These are phyloP conservation scores for Penicillium cinerascens DNA, from an alignment of 495 filamentous ascomycete species.

Conservation along the genomic window DNA sequence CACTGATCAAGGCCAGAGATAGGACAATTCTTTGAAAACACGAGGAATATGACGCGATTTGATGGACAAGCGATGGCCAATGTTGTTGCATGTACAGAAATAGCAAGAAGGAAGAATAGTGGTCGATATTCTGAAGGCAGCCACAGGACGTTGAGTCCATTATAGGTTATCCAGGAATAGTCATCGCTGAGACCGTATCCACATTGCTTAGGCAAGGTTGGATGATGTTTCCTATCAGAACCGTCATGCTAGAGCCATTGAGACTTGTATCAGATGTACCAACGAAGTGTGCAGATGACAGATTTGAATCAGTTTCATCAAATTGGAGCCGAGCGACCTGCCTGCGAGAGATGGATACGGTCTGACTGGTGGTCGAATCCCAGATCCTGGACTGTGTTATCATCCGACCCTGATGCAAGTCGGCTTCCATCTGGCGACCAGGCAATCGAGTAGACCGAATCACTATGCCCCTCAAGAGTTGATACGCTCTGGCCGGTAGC, in stretches of 20 bases:
- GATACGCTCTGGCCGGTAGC: too few species aligned
- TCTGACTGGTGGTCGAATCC: neutral
- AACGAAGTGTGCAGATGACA: slow-evolving; percentile 1
- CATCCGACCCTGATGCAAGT: too few species aligned
- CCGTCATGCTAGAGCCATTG: neutral
- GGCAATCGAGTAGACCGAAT: too few species aligned
- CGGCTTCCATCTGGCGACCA: too few species aligned
- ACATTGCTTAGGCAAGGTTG: neutral
- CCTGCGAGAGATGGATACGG: too few species aligned
- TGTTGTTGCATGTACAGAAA: neutral
- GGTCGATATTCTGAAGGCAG: slow-evolving; percentile 21
- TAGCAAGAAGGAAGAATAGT: neutral
- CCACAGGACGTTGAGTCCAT: slow-evolving; percentile 13
- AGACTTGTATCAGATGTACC: neutral
- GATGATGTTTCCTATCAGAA: too few species aligned
- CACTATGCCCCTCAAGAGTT: too few species aligned
- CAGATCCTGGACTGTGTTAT: too few species aligned
- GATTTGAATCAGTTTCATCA: neutral
- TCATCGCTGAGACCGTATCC: slow-evolving; percentile 9
- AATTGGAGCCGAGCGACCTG: neutral
- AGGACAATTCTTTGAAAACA: neutral
- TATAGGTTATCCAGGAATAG: slow-evolving; percentile 18
- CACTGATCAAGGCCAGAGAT: neutral
- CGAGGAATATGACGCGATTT: neutral
- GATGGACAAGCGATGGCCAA: slow-evolving; percentile 3